Evolutionary conservation across 441 rosid species (phyloP).

Genomic region (Syzygium malaccense): DNA sequence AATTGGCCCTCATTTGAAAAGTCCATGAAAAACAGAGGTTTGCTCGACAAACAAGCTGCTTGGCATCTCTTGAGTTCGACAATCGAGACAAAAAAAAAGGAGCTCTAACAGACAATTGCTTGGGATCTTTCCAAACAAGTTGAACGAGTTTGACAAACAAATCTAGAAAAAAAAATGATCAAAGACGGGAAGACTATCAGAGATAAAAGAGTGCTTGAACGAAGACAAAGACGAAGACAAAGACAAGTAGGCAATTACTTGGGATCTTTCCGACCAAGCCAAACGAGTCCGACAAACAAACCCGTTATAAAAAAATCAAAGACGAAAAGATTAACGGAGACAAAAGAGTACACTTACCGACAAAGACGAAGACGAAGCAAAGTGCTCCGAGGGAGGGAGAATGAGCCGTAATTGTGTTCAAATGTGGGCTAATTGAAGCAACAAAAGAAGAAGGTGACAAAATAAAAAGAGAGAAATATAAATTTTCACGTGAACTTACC

Average conservation of each 20-base stretch:
- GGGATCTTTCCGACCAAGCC: too few species aligned
- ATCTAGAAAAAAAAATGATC: too few species aligned
- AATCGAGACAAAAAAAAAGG: not conserved
- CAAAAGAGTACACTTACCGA: not conserved
- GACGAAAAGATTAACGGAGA: not conserved
- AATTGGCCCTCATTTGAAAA: too few species aligned
- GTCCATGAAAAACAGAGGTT: too few species aligned
- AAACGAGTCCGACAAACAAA: not conserved
- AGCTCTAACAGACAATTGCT: too few species aligned
- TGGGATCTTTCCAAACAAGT: not conserved
- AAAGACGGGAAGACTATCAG: too few species aligned
- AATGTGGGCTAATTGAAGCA: fast-evolving
- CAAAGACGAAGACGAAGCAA: too few species aligned
- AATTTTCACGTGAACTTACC: fast-evolving
- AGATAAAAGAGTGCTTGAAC: too few species aligned
- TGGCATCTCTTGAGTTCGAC: not conserved
- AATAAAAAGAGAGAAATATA: fast-evolving
- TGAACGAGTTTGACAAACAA: not conserved
- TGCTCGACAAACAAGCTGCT: too few species aligned
- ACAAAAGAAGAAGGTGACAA: not conserved
- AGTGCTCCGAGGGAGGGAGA: not conserved
- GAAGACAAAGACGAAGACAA: not conserved
- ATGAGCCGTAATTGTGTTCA: not conserved
- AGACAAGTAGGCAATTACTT: too few species aligned
- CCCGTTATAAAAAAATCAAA: not conserved